Conservation (phyloP, 179 eudicot genomes). For the Dionaea muscipula region DNA sequence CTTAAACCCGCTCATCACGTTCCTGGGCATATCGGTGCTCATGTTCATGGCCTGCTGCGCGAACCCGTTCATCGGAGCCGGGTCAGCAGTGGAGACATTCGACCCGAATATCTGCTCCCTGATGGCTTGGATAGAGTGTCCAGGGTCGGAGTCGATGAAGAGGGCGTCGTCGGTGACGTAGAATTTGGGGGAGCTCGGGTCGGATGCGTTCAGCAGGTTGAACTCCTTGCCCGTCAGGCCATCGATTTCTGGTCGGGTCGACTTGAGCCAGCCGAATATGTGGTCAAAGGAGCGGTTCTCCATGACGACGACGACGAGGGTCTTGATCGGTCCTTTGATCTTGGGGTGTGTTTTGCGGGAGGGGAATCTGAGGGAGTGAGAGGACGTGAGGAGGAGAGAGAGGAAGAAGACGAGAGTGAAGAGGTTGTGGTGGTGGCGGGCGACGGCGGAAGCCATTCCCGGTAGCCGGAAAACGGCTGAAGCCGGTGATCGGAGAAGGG, state of each 20-base stretch:
- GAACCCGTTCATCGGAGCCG: constrained; percentile 95
- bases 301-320: constrained; percentile 77
- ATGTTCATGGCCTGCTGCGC: constrained; percentile 65
- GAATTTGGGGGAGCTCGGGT: constrained; percentile 38
- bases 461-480: constrained; percentile 9
- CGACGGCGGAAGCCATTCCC: constrained; percentile 7
- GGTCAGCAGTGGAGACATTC: constrained; percentile 20
- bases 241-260: constrained; percentile 74
- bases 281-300: constrained; percentile 97
- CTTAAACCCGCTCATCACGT: constrained; percentile 81
- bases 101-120: constrained; percentile 86
- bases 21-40: constrained; percentile 38
- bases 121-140: constrained; percentile 93
- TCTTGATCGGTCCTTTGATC: constrained; percentile 66
- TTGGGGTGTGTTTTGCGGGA: constrained; percentile 19
- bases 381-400: constrained; percentile 15
- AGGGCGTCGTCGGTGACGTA: constrained; percentile 53
- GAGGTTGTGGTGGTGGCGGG: background rate
- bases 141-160: constrained; percentile 82
- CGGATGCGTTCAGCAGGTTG: constrained; percentile 55
- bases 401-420: constrained; percentile 14
- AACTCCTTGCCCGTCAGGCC: constrained; percentile 65
- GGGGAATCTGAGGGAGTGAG: constrained; percentile 25
- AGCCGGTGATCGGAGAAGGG: constrained; percentile 3
- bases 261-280: constrained; percentile 75